These are phyloP conservation scores for Dothistroma septosporum DNA, from an alignment of 2,329 filamentous ascomycete genomes.

Conservation along the genomic window DNA sequence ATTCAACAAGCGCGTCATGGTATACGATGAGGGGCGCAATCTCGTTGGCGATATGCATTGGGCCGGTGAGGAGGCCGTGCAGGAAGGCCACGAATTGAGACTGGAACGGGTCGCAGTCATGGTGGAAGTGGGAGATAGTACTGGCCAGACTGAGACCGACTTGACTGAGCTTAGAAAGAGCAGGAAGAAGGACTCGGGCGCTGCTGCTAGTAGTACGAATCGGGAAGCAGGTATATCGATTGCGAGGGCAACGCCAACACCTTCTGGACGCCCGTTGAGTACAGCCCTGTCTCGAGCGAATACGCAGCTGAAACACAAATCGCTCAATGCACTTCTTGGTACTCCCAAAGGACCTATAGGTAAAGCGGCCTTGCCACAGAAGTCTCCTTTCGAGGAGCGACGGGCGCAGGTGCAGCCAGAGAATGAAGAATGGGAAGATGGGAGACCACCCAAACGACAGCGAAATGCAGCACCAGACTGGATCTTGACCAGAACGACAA, in stretches of 20 bases:
- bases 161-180: conserved; percentile 71
- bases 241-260: conserved; percentile 18
- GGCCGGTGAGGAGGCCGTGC: conserved; percentile 63
- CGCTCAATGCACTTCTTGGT: conserved; percentile 61
- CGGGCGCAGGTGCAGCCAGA: conserved; percentile 33
- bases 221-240: background rate
- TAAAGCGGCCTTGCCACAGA: conserved; percentile 53
- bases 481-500: conserved; percentile 22
- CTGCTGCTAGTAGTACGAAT: conserved; percentile 13
- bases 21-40: conserved; percentile 76
- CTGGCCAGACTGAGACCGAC: conserved; percentile 73
- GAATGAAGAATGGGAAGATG: conserved; percentile 31
- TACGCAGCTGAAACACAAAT: conserved; percentile 51
- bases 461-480: conserved; percentile 28
- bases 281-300: conserved; percentile 17
- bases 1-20: conserved; percentile 88
- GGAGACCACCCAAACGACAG: conserved; percentile 39
- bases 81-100: conserved; percentile 76
- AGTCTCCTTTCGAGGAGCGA: conserved; percentile 64
- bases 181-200: conserved; percentile 47
- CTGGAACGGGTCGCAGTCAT: conserved; percentile 71
- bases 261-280: conserved; percentile 7
- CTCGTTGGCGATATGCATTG: conserved; percentile 83
- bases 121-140: conserved; percentile 73
- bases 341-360: conserved; percentile 61